Conservation (phyloP, 306 rosid species). For the Ormosia semicastrata region DNA sequence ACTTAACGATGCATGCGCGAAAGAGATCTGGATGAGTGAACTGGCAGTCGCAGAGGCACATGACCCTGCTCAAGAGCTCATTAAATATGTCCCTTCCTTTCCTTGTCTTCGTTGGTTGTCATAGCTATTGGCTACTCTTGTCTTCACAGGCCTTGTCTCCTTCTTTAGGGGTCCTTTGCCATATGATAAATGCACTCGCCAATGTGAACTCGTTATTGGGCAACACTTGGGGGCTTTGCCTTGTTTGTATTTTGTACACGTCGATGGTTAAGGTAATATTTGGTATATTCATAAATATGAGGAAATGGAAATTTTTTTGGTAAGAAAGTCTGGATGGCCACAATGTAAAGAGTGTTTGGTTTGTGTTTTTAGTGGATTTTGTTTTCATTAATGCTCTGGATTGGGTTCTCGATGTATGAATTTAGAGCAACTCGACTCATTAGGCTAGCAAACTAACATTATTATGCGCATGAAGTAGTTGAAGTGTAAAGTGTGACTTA, state of each 20-base stretch:
- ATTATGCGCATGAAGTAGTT: no score
- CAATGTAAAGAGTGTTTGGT: background rate
- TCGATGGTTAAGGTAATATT: background rate
- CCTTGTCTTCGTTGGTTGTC: constrained; percentile 17
- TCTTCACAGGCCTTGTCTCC: constrained; percentile 35
- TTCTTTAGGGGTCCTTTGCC: constrained; percentile 8
- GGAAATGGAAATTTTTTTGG: background rate
- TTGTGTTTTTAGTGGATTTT: no score
- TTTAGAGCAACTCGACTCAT: no score
- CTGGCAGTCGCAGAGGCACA: constrained; percentile 39
- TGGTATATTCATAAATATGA: background rate
- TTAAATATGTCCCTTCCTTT: constrained; percentile 29
- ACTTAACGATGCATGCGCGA: constrained; percentile 21
- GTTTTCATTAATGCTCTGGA: no score
- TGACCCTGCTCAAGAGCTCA: constrained; percentile 20
- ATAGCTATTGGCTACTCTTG: constrained; percentile 29
- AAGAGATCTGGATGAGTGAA: background rate
- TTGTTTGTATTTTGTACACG: background rate
- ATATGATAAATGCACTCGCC: constrained; percentile 10
- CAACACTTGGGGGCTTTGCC: background rate
- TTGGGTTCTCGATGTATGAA: no score
- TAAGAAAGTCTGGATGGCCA: background rate
- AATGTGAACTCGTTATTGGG: background rate
- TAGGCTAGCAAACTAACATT: no score
- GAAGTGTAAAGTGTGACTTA: no score